Evolutionary conservation across 441 rosid species (phyloP), one percentile per base, ranked within the genome.

Genomic region (Pelargonium exstipulatum): DNA sequence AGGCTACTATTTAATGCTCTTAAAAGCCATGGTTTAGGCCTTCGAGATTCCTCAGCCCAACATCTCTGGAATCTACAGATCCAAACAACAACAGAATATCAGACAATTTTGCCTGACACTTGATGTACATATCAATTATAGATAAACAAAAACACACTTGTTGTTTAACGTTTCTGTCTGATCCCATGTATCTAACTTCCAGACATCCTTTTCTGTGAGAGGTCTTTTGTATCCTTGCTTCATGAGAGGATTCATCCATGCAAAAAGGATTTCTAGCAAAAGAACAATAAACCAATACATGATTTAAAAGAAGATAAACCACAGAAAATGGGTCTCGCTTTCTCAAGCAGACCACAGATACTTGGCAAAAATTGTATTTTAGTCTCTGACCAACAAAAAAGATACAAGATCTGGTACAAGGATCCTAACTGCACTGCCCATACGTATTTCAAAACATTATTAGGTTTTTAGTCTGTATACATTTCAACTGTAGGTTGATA

Each of bases 161-260:
- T 69, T 81, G 69, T 81, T 90, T 67, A 93, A 83, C 8, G 93
- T 91, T 75, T 90, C 90, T 49, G 98, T 88, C 48, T 51, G 82
- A 84, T 96, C 99, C 99, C 99, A 96, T 24, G 82, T 74, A 76
- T 93, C 99, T 67, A 96, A 77, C 76, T 90, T 85, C 99, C 99
- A 93, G 10, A 96, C 84, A 80, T 96, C 99, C 81, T 85, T 93
- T 78, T 90, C 98, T 0, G 97, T 93, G 69, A 96, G 85, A 73
- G 97, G 97, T 77, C 87, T 86, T 81, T 83, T 86, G 43, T 92
- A 96, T 45, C 99, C 99, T 73, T 76, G 85, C 83, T 83, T 71
- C 99, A 96, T 91, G 71, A 96, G 83, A 62, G 98, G 93, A 82
- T 83, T 88, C 90, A 93, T 85, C 99, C 99, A 96, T 60, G 83